Percentiles rank a stretch among this genome's conserved stretches.
Evolutionary conservation across 2,329 filamentous ascomycete genomes (phyloP).

Genomic region (Chaetomium strumarium): DNA sequence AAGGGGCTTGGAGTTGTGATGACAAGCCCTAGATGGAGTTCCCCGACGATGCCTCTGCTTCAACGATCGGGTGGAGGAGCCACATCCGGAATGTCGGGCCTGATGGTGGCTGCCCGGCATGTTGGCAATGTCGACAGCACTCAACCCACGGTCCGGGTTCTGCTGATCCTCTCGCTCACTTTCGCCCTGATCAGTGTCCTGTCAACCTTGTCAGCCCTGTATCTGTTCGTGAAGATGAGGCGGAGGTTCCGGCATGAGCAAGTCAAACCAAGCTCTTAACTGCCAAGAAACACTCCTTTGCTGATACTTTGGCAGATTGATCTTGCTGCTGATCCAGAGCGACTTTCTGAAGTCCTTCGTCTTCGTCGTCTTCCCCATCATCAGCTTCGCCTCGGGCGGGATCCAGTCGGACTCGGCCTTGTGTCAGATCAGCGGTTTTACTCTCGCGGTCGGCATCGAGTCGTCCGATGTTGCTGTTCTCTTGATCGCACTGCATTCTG

Average conservation of each 20-base stretch:
- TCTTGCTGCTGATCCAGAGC: conserved; percentile 67
- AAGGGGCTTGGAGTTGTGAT: background rate
- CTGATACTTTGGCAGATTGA: conserved; percentile 47
- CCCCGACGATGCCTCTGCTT: background rate
- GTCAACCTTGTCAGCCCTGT: conserved; percentile 52
- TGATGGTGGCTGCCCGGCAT: background rate
- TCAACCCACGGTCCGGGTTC: conserved; percentile 4
- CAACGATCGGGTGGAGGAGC: background rate
- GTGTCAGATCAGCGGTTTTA: conserved; percentile 65
- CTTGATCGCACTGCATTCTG: conserved; percentile 67
- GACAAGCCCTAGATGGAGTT: background rate
- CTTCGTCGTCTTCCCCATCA: conserved; percentile 59
- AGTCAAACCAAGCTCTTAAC: conserved; percentile 27
- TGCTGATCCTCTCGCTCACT: conserved; percentile 34
- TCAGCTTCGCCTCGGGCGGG: conserved; percentile 48
- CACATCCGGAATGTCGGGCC: background rate
- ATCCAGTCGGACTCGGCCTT: conserved; percentile 48
- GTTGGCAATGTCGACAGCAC: background rate
- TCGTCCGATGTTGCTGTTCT: conserved; percentile 66
- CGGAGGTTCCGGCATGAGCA: conserved; percentile 69
- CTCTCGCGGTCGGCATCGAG: conserved; percentile 61
- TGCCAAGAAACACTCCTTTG: background rate
- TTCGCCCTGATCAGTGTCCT: conserved; percentile 49
- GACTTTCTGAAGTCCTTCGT: conserved; percentile 66
- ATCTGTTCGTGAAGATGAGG: conserved; percentile 70